Conservation (phyloP, 2,329 filamentous ascomycete species). For the Lachnellula subtilissima region DNA sequence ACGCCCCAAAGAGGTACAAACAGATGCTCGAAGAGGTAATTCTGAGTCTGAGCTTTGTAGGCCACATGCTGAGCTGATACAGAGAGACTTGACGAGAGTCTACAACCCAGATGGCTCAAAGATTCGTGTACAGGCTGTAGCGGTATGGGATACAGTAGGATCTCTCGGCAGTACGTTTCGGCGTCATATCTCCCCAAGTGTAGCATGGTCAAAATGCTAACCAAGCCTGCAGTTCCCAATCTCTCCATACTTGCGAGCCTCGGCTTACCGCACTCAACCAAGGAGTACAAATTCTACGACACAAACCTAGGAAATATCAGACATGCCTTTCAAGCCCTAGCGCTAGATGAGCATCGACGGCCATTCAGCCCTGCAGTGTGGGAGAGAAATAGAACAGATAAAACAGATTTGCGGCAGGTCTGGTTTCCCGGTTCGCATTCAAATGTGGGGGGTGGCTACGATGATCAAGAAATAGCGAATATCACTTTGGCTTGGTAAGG, state of each 20-base stretch:
- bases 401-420: conserved; percentile 33
- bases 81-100: conserved; percentile 35
- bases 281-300: conserved; percentile 38
- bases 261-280: conserved; percentile 32
- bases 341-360: conserved; percentile 43
- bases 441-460: conserved; percentile 45
- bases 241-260: conserved; percentile 35
- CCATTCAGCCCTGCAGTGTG: conserved; percentile 38
- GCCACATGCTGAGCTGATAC: conserved; percentile 4
- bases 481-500: conserved; percentile 41
- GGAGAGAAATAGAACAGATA: conserved; percentile 27
- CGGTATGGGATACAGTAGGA: conserved; percentile 45
- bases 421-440: conserved; percentile 46
- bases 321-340: conserved; percentile 47
- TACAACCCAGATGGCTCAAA: conserved; percentile 30
- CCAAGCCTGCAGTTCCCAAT: conserved; percentile 38
- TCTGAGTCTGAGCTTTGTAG: background rate
- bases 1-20: conserved; percentile 31
- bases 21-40: conserved; percentile 34
- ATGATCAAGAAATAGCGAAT: conserved; percentile 44
- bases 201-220: background rate
- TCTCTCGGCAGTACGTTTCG: conserved; percentile 35
- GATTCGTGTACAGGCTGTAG: conserved; percentile 42
- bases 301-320: conserved; percentile 38
- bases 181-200: conserved; percentile 28